These are phyloP conservation scores for Monosporozyma solicola DNA, from an alignment of 805 yeast genomes.

Conservation along the genomic window DNA sequence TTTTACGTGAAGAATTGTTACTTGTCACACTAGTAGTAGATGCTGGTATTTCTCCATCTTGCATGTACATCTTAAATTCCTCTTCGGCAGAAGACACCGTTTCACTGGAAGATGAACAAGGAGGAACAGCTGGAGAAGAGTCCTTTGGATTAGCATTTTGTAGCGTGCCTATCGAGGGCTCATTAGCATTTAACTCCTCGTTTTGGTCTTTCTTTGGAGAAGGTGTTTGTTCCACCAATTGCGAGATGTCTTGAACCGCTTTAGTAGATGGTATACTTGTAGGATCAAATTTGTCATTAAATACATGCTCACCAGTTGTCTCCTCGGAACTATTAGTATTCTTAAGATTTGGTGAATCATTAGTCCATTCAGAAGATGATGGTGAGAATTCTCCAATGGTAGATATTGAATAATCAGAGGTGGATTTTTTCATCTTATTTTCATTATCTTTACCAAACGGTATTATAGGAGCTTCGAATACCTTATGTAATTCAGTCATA, in stretches of 20 bases:
- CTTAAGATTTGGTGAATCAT: conserved; percentile 31
- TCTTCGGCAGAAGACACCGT: conserved; percentile 1
- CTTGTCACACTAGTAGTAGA: conserved; percentile 26
- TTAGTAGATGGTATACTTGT: conserved; percentile 30
- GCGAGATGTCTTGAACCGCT: conserved; percentile 35
- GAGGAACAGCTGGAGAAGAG: background rate
- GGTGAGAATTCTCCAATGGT: conserved; percentile 40
- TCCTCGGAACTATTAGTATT: background rate
- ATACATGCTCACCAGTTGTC: background rate
- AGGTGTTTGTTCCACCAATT: conserved; percentile 20
- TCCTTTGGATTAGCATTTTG: background rate
- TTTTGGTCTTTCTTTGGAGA: background rate
- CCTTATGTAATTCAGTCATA: conserved; percentile 16
- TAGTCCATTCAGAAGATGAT: conserved; percentile 36
- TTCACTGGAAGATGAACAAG: background rate
- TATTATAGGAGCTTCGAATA: conserved; percentile 23
- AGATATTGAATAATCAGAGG: conserved; percentile 31
- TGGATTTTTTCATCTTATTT: conserved; percentile 22
- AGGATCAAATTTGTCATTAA: background rate
- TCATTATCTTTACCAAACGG: conserved; percentile 18
- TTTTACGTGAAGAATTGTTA: conserved; percentile 1
- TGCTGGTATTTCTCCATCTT: conserved; percentile 1
- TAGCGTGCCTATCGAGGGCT: background rate
- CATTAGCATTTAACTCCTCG: background rate
- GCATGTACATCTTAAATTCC: conserved; percentile 3